phyloP scores from a whole-genome alignment of 176 grass and related monocot species.

The Oryza rufipogon region DNA sequence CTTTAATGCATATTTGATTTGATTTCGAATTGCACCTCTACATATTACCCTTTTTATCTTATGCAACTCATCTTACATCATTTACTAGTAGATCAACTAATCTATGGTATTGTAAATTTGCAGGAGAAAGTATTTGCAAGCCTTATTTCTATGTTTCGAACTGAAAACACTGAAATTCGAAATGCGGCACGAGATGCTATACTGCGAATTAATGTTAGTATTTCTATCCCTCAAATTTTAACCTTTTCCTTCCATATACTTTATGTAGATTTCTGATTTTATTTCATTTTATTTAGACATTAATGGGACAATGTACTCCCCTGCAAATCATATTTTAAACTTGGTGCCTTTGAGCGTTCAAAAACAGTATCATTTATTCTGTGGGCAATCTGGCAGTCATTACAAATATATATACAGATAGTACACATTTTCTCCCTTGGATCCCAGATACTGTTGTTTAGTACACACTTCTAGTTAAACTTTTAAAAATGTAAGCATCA shows the following conservation, averaged over 20 bases:
- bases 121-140: slow-evolving; percentile 67
- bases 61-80: background rate
- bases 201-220: slow-evolving; percentile 70
- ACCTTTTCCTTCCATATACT: background rate
- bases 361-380: background rate
- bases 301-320: background rate
- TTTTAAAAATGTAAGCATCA: background rate
- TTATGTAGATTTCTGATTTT: background rate
- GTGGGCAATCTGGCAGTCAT: background rate
- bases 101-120: slow-evolving; percentile 29
- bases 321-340: slow-evolving; percentile 3
- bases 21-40: background rate
- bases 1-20: background rate
- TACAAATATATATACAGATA: background rate
- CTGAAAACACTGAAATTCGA: slow-evolving; percentile 70
- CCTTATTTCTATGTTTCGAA: slow-evolving; percentile 71
- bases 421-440: background rate
- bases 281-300: slow-evolving; percentile 6
- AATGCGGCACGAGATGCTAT: slow-evolving; percentile 76
- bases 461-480: background rate
- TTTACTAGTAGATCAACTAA: slow-evolving; percentile 23
- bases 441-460: background rate
- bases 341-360: background rate
- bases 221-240: slow-evolving; percentile 25
- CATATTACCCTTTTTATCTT: background rate